Evolutionary conservation across 805 yeast genomes (phyloP).

Genomic region (Saturnispora dispora): DNA sequence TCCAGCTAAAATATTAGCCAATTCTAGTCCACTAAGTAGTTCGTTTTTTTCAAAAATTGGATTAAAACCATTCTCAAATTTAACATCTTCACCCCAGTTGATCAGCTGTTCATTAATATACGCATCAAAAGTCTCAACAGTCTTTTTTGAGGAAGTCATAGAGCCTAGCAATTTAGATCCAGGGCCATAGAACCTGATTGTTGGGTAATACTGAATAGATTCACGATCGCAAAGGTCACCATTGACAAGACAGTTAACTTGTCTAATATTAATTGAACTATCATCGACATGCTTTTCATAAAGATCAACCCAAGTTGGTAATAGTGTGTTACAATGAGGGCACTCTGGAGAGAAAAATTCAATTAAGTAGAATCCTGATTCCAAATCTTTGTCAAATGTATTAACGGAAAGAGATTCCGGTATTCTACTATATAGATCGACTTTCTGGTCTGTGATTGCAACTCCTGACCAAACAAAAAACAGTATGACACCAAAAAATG

Average conservation of each 20-base stretch:
- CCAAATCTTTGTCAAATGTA: conserved; percentile 41
- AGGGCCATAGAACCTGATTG: conserved; percentile 60
- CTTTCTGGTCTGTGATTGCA: neutral
- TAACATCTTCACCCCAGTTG: conserved; percentile 34
- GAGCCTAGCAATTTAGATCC: conserved; percentile 31
- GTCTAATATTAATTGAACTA: conserved; percentile 35
- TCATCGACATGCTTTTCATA: conserved; percentile 39
- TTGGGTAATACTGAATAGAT: conserved; percentile 59
- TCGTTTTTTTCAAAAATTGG: neutral
- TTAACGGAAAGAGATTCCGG: conserved; percentile 45
- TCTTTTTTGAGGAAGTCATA: conserved; percentile 36
- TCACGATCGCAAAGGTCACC: conserved; percentile 79
- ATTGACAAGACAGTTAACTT: conserved; percentile 76
- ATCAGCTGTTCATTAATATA: conserved; percentile 45
- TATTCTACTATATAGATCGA: conserved; percentile 15
- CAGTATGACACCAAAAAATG: neutral
- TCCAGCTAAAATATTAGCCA: conserved; percentile 46
- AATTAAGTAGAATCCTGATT: conserved; percentile 56
- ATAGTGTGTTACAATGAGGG: conserved; percentile 66
- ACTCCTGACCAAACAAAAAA: neutral
- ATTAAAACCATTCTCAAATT: conserved; percentile 31
- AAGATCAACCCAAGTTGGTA: conserved; percentile 75
- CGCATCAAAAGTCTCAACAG: conserved; percentile 38
- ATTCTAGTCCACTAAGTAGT: conserved; percentile 25
- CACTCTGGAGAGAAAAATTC: conserved; percentile 92